These are phyloP conservation scores for Elsinoe ampelina DNA, from an alignment of 2,329 filamentous ascomycete species.

Conservation along the genomic window DNA sequence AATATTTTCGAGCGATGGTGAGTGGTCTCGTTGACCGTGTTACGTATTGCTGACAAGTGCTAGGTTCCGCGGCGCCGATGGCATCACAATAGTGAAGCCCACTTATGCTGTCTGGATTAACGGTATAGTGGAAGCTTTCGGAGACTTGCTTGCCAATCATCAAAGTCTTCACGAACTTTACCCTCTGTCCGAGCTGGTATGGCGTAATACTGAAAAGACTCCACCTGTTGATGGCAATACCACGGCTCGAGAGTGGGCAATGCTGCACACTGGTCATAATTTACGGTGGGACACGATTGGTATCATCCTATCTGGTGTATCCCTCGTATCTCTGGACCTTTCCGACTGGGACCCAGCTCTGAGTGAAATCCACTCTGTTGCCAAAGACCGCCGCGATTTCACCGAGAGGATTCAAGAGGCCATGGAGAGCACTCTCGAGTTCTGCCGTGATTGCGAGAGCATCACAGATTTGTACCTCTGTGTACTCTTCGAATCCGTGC, in stretches of 20 bases:
- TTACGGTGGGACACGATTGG: constrained; percentile 39
- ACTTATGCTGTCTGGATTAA: constrained; percentile 26
- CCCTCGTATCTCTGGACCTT: constrained; percentile 28
- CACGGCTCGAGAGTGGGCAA: constrained; percentile 31
- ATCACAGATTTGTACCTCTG: constrained; percentile 27
- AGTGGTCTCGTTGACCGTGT: too few relatives aligned
- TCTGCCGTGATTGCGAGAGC: constrained; percentile 28
- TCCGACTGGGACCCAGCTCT: constrained; percentile 29
- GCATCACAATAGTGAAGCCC: constrained; percentile 25
- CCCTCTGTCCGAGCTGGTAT: constrained; percentile 33
- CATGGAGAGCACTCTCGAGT: constrained; percentile 27
- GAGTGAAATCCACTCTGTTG: neutral
- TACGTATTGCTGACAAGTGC: neutral
- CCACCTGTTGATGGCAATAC: constrained; percentile 30
- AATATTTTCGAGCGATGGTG: constrained; percentile 23
- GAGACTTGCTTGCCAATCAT: constrained; percentile 22
- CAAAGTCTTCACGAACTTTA: constrained; percentile 26
- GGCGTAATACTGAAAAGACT: constrained; percentile 33
- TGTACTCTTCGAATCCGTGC: constrained; percentile 27
- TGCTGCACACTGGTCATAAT: constrained; percentile 30
- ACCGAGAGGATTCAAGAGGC: constrained; percentile 5
- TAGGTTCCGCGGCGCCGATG: constrained; percentile 27
- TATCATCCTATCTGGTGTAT: constrained; percentile 30
- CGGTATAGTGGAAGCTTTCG: constrained; percentile 29
- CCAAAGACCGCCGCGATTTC: constrained; percentile 7